Conservation (phyloP, 78 protist species). For the Isochrysis galbana region DNA sequence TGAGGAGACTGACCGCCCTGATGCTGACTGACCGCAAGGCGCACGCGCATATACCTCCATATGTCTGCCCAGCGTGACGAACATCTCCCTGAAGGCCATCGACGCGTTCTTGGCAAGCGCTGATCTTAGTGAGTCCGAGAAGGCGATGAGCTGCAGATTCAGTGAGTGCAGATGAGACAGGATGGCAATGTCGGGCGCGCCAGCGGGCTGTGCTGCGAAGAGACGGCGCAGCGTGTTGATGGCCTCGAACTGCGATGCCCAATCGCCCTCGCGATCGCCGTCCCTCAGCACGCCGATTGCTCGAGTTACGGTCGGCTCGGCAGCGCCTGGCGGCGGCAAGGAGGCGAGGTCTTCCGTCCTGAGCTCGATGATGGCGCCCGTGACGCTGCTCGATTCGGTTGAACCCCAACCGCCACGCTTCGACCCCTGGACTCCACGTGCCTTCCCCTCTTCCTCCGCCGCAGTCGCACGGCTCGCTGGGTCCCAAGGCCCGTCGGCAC, state of each 20-base stretch:
- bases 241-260: not conserved
- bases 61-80: not conserved
- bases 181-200: not conserved
- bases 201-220: not conserved
- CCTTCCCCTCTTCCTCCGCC: not conserved
- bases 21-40: too few species aligned
- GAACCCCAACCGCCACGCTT: not conserved
- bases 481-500: too few species aligned
- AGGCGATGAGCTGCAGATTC: not conserved
- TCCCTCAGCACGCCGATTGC: not conserved
- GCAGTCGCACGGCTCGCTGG: too few species aligned
- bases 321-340: not conserved
- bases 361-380: not conserved
- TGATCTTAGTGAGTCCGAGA: not conserved
- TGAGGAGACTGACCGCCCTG: too few species aligned
- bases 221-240: not conserved
- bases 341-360: not conserved
- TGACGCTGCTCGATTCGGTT: not conserved
- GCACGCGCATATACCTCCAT: too few species aligned
- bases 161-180: not conserved
- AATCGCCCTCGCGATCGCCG: not conserved
- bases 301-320: not conserved
- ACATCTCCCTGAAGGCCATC: not conserved
- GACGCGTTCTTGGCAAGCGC: conserved; percentile 1
- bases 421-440: not conserved